phyloP scores from a whole-genome alignment of 495 filamentous ascomycete species.

The Aspergillus ostianus region DNA sequence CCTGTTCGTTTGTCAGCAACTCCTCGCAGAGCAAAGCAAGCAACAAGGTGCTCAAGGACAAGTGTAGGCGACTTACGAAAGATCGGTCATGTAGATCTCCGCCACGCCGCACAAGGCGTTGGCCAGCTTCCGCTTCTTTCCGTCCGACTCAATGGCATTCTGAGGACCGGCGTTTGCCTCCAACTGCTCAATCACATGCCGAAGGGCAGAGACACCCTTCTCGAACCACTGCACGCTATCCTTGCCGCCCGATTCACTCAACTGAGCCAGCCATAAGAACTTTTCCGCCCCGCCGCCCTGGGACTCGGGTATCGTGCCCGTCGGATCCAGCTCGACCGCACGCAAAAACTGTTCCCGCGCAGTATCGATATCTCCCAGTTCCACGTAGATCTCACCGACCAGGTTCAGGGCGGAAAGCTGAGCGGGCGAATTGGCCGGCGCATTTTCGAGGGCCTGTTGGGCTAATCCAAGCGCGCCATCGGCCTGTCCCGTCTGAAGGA shows the following conservation, averaged over 20 bases:
- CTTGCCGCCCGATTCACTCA: constrained; percentile 80
- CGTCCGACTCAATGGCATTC: constrained; percentile 46
- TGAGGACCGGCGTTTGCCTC: constrained; percentile 38
- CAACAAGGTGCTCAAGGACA: neutral
- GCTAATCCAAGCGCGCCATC: constrained; percentile 67
- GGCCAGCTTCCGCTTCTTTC: constrained; percentile 76
- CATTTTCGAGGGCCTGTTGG: constrained; percentile 55
- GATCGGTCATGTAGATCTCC: constrained; percentile 98
- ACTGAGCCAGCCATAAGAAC: constrained; percentile 92
- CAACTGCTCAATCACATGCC: constrained; percentile 59
- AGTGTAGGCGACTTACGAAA: constrained; percentile 50
- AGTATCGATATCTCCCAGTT: constrained; percentile 72
- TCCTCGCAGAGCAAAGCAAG: neutral
- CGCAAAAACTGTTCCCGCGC: constrained; percentile 67
- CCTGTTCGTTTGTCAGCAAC: constrained; percentile 31
- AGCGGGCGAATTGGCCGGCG: constrained; percentile 35
- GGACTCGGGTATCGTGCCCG: constrained; percentile 58
- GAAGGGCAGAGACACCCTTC: constrained; percentile 69
- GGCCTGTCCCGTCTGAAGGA: constrained; percentile 68
- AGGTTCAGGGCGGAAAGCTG: constrained; percentile 69
- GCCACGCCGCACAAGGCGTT: constrained; percentile 84
- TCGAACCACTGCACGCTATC: constrained; percentile 89
- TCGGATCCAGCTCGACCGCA: constrained; percentile 70
- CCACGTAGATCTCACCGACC: constrained; percentile 80
- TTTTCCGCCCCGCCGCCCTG: constrained; percentile 86